Percentiles rank a stretch among this genome's conserved stretches.
Evolutionary conservation across 2,329 filamentous ascomycete species (phyloP).

Genomic region (Fusarium tjaetaba): DNA sequence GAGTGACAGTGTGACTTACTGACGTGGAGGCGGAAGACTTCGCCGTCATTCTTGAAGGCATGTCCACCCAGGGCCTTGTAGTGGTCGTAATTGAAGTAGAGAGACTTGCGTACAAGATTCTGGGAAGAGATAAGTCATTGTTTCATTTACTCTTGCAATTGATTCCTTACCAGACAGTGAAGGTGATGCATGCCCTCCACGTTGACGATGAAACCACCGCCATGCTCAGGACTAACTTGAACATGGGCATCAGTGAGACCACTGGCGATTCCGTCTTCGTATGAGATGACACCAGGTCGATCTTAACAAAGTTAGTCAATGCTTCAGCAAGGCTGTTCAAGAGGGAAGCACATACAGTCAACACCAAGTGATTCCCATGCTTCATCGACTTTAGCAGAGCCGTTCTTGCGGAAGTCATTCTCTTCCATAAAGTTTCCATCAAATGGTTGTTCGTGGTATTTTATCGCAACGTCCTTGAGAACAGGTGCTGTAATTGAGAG

Average conservation of each 20-base stretch:
- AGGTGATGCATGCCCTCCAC: constrained; percentile 66
- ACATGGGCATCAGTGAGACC: constrained; percentile 66
- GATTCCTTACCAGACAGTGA: constrained; percentile 62
- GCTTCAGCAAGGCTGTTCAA: rapidly evolving
- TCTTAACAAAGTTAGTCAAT: constrained; percentile 45
- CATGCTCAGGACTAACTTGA: constrained; percentile 63
- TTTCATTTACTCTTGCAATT: rapidly evolving
- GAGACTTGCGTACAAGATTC: constrained; percentile 67
- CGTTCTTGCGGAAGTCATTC: constrained; percentile 61
- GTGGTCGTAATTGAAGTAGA: constrained; percentile 69
- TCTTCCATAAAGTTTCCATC: constrained; percentile 67
- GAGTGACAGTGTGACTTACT: constrained; percentile 52
- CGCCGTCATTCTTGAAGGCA: constrained; percentile 65
- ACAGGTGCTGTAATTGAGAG: constrained; percentile 44
- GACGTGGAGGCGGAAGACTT: constrained; percentile 64
- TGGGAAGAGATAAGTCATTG: constrained; percentile 24
- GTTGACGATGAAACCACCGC: constrained; percentile 68
- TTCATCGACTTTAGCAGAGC: constrained; percentile 63
- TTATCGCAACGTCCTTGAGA: constrained; percentile 47
- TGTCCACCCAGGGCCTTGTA: constrained; percentile 61
- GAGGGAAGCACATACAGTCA: constrained; percentile 53
- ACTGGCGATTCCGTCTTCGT: constrained; percentile 58
- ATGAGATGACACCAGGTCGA: constrained; percentile 59
- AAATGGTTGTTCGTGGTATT: constrained; percentile 53
- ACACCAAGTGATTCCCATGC: constrained; percentile 60